Conservation (phyloP, 495 filamentous ascomycete genomes). For the Aspergillus cavernicola region DNA sequence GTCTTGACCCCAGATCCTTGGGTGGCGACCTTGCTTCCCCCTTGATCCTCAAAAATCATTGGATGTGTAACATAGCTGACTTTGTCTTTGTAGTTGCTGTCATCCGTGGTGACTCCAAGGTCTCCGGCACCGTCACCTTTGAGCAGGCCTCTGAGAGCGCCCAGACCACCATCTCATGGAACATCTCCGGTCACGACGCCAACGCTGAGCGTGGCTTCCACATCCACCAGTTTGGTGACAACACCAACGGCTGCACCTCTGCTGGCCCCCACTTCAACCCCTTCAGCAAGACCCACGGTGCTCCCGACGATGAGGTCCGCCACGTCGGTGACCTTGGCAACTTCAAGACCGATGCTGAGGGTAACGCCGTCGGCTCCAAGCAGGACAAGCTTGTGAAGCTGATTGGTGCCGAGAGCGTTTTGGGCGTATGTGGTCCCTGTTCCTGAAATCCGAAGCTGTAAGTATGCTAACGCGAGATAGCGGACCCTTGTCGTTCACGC, state of each 20-base stretch:
- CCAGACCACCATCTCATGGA: constrained; percentile 83
- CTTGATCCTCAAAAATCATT: not conserved
- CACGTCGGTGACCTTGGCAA: constrained; percentile 98
- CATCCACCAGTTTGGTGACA: constrained; percentile 98
- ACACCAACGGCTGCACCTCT: constrained; percentile 98
- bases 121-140: constrained; percentile 89
- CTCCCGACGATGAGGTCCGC: constrained; percentile 72
- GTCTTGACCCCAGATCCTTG: not conserved
- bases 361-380: constrained; percentile 74
- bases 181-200: constrained; percentile 88
- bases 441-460: not conserved
- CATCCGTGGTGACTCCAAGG: constrained; percentile 92
- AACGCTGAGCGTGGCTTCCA: constrained; percentile 97
- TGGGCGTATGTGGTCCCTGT: constrained; percentile 65
- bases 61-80: constrained; percentile 7
- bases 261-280: constrained; percentile 99
- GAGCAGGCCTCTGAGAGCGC: constrained; percentile 78
- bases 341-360: constrained; percentile 89
- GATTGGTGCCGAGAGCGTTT: constrained; percentile 90
- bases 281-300: constrained; percentile 84
- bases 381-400: constrained; percentile 83
- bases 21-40: not conserved
- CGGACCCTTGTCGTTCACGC: constrained; percentile 92
- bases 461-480: constrained; percentile 38
- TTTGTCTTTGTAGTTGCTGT: constrained; percentile 66